A percentile compares a stretch with the other conserved stretches of the same genome.
These are phyloP conservation scores for Cercospora citrullina DNA, from an alignment of 2,329 filamentous ascomycete genomes.

Conservation along the genomic window DNA sequence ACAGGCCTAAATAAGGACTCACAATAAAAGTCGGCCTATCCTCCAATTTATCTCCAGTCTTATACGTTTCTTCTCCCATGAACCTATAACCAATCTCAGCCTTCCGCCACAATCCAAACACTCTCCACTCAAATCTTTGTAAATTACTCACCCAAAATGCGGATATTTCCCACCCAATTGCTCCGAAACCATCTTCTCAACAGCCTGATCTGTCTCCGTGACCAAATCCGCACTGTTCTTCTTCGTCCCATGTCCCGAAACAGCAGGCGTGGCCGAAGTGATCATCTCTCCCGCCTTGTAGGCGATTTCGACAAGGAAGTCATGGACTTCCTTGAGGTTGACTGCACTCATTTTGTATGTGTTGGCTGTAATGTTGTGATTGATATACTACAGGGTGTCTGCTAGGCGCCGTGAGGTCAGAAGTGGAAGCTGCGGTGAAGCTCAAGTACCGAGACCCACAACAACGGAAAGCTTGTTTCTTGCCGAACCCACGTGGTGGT, in stretches of 20 bases:
- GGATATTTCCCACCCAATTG: conserved; percentile 55
- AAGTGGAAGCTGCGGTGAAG: not conserved
- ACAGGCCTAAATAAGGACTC: not conserved
- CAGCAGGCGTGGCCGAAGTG: conserved; percentile 47
- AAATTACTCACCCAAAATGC: conserved; percentile 47
- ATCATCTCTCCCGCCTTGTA: conserved; percentile 50
- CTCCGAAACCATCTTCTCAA: conserved; percentile 59
- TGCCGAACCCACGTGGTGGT: conserved; percentile 2
- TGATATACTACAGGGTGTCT: not conserved
- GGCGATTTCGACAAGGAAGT: conserved; percentile 50
- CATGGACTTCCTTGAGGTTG: conserved; percentile 51
- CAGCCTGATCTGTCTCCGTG: conserved; percentile 63
- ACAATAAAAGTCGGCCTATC: conserved; percentile 73
- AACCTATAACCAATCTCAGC: conserved; percentile 49
- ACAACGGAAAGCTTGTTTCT: conserved; percentile 7
- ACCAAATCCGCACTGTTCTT: conserved; percentile 62
- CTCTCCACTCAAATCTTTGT: no score
- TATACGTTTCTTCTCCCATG: conserved; percentile 76
- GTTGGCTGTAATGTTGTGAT: not conserved
- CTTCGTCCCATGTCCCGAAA: conserved; percentile 46
- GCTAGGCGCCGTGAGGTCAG: not conserved
- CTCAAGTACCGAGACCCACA: conserved; percentile 1
- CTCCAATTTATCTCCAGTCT: conserved; percentile 63
- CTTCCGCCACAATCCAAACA: not conserved
- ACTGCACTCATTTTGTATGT: conserved; percentile 23